Base-by-base conservation (phyloP, 805 yeast species). In the Candida coquimbonensis region DNA sequence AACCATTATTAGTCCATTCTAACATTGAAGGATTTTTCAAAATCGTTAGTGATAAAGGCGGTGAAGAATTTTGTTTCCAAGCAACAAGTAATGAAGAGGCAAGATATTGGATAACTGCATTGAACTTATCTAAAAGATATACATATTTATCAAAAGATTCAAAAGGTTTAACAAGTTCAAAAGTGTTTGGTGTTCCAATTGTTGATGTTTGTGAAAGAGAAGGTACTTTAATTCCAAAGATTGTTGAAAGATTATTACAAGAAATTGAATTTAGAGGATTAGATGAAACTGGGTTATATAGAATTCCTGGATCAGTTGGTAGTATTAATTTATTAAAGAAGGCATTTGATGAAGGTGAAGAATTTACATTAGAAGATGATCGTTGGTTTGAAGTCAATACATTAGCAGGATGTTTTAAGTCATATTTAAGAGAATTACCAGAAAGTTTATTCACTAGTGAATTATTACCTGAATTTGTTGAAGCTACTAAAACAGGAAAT, bases 231-330 rank as follows among this genome's bases (percentile, higher is more conserved):
- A 67, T 81, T 31, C 98, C 98, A 1, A 65, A 60, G 7, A 77
- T 90, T 38, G 78, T 90, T 46, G 79, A 74, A 33, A 73, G 74
- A 46, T 65, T 91, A 38, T 71, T 89, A 53, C 73, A 73, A 39
- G 93, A 83, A 53, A 85, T 91, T 52, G 98, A 91, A 62, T 65
- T 71, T n/a, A 77, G 90, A 44, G 96, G 98, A 0, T 62, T 91
- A 27, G 89, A 87, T 53, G 97, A 90, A 60, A 86, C 87, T 44
- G 98, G 98, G 16, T 70, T 91, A 13, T 91, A 91, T 62, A 78
- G 98, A 61, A 71, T 79, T 32, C 79, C 83, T 1, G 85, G 84
- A 5, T 78, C 83, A 9, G 69, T 77, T 35, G 81, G 80, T 8
- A 74, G 78, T 42, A 77, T 79, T 39, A 74, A 77, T 43, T 66